Evolutionary conservation across 345 rosid genomes (phyloP).

Genomic region (Eucalyptus urophylla): DNA sequence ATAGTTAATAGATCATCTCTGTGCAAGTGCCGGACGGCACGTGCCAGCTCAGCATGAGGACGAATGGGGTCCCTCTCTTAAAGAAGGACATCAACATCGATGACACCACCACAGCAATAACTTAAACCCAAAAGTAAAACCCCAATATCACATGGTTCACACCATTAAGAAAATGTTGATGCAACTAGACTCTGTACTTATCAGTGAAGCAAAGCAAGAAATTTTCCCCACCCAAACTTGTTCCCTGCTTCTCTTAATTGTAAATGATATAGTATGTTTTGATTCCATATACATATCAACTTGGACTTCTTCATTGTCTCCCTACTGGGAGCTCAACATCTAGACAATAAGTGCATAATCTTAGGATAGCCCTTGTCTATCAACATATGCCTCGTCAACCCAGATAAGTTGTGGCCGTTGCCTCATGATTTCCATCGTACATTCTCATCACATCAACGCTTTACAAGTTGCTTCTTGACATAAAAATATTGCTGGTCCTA

Average conservation of each 20-base stretch:
- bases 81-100: neutral
- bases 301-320: neutral
- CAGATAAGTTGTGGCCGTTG: neutral
- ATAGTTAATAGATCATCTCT: neutral
- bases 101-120: neutral
- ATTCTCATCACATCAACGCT: neutral
- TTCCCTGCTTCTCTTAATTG: neutral
- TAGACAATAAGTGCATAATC: neutral
- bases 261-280: neutral
- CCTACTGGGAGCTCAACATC: neutral
- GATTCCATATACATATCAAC: neutral
- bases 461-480: neutral
- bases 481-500: neutral
- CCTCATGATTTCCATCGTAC: neutral
- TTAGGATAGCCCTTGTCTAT: neutral
- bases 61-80: neutral
- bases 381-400: neutral
- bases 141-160: neutral
- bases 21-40: neutral
- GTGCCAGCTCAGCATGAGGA: neutral
- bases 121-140: neutral
- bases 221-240: neutral
- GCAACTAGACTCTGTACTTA: neutral
- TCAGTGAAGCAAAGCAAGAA: neutral
- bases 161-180: neutral